Percentiles rank a stretch among this genome's conserved stretches.
Conservation (phyloP, 371 early-diverging fungal species). For the Chytridium lagenaria region DNA sequence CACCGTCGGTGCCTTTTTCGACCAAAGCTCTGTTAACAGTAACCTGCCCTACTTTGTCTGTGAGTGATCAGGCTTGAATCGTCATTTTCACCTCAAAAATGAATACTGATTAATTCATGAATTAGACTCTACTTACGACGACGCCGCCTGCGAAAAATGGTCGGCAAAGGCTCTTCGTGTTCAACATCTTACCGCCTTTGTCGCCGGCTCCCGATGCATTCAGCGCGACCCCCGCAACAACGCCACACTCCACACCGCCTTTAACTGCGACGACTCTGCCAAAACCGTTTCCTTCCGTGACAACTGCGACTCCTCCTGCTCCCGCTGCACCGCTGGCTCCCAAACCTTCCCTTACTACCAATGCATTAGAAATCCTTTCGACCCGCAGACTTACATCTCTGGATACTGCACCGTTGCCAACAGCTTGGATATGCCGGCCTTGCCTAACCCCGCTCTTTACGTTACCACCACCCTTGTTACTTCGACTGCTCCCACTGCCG, state of each 20-base stretch:
- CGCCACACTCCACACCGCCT: background rate
- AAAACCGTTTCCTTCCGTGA: background rate
- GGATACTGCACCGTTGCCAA: background rate
- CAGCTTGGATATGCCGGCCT: background rate
- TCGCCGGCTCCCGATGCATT: background rate
- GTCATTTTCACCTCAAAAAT: too few species aligned
- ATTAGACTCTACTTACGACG: background rate
- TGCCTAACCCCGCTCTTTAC: background rate
- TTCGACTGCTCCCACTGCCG: background rate
- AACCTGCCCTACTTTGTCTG: background rate
- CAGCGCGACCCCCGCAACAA: constrained; percentile 4
- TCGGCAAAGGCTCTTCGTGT: background rate
- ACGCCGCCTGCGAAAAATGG: background rate
- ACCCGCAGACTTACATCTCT: background rate
- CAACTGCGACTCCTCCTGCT: constrained; percentile 5
- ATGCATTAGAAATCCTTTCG: background rate
- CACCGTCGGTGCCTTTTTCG: background rate
- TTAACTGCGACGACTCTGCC: background rate
- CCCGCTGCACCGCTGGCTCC: background rate
- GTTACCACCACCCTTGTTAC: background rate
- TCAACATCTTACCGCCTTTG: constrained; percentile 4
- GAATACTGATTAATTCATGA: background rate
- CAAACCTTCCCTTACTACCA: background rate
- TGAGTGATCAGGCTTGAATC: background rate
- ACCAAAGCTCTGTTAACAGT: background rate